Evolutionary conservation across 495 filamentous ascomycete genomes (phyloP), one percentile per base, ranked within the genome.

Genomic region (Hypoxylon crocopeplum): DNA sequence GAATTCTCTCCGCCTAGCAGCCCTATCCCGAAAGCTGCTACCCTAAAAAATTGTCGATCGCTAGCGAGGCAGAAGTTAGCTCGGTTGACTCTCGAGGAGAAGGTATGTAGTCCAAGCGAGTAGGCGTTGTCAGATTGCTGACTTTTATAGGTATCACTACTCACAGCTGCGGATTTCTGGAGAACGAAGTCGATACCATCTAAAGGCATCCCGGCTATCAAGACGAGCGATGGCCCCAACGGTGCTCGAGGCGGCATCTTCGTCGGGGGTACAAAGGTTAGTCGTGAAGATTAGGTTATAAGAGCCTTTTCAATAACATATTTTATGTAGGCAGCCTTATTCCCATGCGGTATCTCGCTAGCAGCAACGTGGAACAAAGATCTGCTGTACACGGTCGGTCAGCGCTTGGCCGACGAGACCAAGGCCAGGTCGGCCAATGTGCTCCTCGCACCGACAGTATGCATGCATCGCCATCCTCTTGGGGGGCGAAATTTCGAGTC

Each of bases 401-500:
- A 82, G 56, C 79, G 90, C 36, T 79, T 95, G 54, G 89, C 84
- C 13, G 80, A 88, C 29, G 91, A 95, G 71, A 77, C 81, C 10
- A 87, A 82, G 44, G 87, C 88, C 7, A 88, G 90, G 60, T 86
- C 87, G 11, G 86, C 87, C 24, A 82, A 91, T 51, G 79, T 93
- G 13, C 77, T 93, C 1, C 79, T 95, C 7, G 90, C 88, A 2
- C 90, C 90, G 7, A 93, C 90, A 5, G 86, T 92, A 55, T 92
- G 90, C 71, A 87, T 90, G 71, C 91, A 94, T 62, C 83, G 91
- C 11, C 87, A 87, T 15, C 91, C 91, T 1, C 77, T 95, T 0
- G 90, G 91, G 8, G 91, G 91, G 5, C 82, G 91, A 44, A 91
- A 91, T 48, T 96, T 93, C 54, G 91, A 95, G 73, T 91, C 88